phyloP scores from a whole-genome alignment of 192 early-diverging fungal species.

The Umbelopsis sp. region DNA sequence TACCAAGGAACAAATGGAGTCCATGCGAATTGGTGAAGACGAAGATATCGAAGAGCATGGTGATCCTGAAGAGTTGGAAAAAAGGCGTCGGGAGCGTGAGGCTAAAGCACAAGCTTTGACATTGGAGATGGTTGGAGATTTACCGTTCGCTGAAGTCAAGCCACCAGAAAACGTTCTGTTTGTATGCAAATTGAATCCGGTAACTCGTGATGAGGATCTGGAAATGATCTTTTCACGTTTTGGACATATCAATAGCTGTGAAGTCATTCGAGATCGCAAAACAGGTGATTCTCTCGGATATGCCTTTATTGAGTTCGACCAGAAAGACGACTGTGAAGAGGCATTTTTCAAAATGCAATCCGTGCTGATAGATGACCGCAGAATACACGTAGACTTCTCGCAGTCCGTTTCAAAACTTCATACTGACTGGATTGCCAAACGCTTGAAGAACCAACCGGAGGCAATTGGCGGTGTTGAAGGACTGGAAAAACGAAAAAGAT shows the following conservation, averaged over 20 bases:
- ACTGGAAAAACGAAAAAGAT: slow-evolving; percentile 54
- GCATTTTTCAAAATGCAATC: slow-evolving; percentile 98
- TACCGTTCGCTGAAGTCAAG: slow-evolving; percentile 96
- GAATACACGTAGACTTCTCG: slow-evolving; percentile 98
- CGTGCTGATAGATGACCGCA: slow-evolving; percentile 92
- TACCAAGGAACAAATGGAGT: slow-evolving; percentile 67
- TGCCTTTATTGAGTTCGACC: slow-evolving; percentile 96
- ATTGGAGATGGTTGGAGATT: slow-evolving; percentile 96
- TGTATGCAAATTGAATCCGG: slow-evolving; percentile 92
- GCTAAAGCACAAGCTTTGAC: slow-evolving; percentile 89
- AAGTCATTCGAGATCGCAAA: slow-evolving; percentile 86
- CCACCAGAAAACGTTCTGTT: slow-evolving; percentile 97
- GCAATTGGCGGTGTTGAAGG: slow-evolving; percentile 52
- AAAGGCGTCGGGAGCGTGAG: slow-evolving; percentile 66
- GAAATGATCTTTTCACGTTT: slow-evolving; percentile 92
- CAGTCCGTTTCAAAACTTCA: slow-evolving; percentile 90
- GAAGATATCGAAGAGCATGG: slow-evolving; percentile 64
- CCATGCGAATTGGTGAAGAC: slow-evolving; percentile 80
- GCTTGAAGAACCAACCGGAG: slow-evolving; percentile 29
- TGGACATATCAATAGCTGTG: slow-evolving; percentile 86
- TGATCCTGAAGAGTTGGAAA: slow-evolving; percentile 69
- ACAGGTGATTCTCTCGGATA: slow-evolving; percentile 87
- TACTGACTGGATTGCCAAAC: slow-evolving; percentile 73
- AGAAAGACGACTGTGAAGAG: slow-evolving; percentile 84
- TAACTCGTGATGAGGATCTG: slow-evolving; percentile 89